phyloP scores from a whole-genome alignment of 1,284 basidiomycete species.

The Sutorius eximius region DNA sequence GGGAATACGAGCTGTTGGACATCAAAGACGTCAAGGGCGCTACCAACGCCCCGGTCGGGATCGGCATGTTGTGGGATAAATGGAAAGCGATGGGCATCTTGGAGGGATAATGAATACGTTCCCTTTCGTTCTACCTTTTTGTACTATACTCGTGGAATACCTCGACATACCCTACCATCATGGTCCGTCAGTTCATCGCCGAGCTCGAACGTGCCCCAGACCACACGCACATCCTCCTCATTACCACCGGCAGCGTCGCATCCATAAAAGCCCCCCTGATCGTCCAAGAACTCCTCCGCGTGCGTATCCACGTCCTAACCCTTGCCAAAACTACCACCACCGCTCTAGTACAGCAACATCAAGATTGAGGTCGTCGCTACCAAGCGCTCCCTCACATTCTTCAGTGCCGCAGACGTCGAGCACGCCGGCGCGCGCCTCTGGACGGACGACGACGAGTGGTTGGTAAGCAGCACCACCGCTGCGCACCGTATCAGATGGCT shows the following conservation, averaged over 20 bases:
- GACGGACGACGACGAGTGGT: conserved; percentile 93
- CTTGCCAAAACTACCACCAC: not conserved
- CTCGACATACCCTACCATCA: conserved; percentile 4
- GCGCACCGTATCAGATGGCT: not conserved
- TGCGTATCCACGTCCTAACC: conserved; percentile 40
- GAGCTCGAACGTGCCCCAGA: conserved; percentile 45
- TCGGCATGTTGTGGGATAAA: conserved; percentile 86
- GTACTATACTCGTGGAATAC: conserved; percentile 22
- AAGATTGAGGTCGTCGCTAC: conserved; percentile 87
- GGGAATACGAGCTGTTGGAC: conserved; percentile 90
- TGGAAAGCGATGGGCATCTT: conserved; percentile 85
- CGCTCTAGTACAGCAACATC: conserved; percentile 67
- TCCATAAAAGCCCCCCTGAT: conserved; percentile 93
- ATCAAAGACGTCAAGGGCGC: conserved; percentile 85
- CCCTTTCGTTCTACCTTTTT: conserved; percentile 5
- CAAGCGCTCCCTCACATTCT: conserved; percentile 78
- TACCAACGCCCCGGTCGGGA: conserved; percentile 60
- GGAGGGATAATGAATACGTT: conserved; percentile 38
- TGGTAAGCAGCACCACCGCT: conserved; percentile 26
- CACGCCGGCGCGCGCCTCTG: conserved; percentile 69
- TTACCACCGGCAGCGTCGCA: conserved; percentile 92
- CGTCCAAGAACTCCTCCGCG: conserved; percentile 71
- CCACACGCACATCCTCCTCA: conserved; percentile 73
- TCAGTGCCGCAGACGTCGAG: conserved; percentile 55
- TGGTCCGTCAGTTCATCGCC: conserved; percentile 42